Evolutionary conservation across 306 rosid species (phyloP), one percentile per base, ranked within the genome.

Genomic region (Begonia masoniana): DNA sequence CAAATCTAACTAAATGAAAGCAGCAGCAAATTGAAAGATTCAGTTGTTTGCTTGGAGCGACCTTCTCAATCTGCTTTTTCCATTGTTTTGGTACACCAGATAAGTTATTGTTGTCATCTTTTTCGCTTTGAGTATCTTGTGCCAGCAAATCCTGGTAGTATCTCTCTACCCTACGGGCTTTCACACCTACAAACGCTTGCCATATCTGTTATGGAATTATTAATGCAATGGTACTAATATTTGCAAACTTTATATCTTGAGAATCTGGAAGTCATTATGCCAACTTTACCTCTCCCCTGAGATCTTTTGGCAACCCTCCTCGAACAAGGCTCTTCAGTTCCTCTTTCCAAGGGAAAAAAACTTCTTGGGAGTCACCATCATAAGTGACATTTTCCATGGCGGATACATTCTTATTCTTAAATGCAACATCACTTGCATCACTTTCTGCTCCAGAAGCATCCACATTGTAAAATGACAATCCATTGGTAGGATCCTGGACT

Each of bases 21-120:
- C 94, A 81, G 96, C 88, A 78, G 78, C 88, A 69, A 85, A 74
- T 74, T 74, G 84, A 89, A 65, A 57, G 47, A 65, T 26, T 26
- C 35, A 26, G 35, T 26, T 26, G 4, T 49, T 57, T 57, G 51
- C 65, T 24, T 52, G 78, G 61, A 89, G 71, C 76, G 91, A 86
- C 97, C 97, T 91, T 91, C 97, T 91, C 97, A 83, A 91, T 91
- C 86, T 91, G 96, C 78, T 78, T 83, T 81, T 71, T 91, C 88
- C 95, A 83, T 76, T 91, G 83, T 67, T 73, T 70, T 35, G 75
- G 71, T 65, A 76, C 82, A 60, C 62, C 74, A 62, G 81, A 70
- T 62, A 69, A 16, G 60, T 54, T 71, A 63, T 78, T 80, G 51
- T 61, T 63, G 50, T 65, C 81, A 60, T 69, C 52, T 73, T 56